Evolutionary conservation across 345 rosid species (phyloP).

Genomic region (Pelargonium nanum): DNA sequence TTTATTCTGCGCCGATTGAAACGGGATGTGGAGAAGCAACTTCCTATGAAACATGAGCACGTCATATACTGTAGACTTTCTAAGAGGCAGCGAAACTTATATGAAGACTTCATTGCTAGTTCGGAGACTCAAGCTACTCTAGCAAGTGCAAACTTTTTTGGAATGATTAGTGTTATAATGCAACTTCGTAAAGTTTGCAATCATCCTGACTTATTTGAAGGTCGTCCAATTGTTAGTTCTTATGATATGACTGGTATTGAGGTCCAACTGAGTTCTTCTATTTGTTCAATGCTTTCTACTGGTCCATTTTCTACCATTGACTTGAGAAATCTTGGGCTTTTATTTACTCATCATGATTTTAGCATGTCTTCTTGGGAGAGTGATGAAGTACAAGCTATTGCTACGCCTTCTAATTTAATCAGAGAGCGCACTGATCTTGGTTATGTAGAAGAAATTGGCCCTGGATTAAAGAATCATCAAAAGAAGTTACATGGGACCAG

Average conservation of each 20-base stretch:
- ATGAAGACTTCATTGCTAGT: conserved; percentile 98
- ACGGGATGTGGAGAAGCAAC: conserved; percentile 98
- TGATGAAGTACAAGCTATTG: conserved; percentile 62
- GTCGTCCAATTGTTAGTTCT: conserved; percentile 96
- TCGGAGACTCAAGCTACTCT: conserved; percentile 98
- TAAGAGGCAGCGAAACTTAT: conserved; percentile 93
- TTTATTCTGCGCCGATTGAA: conserved; percentile 90
- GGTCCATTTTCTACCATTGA: conserved; percentile 56
- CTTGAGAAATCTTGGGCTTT: conserved; percentile 57
- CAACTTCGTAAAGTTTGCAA: conserved; percentile 99
- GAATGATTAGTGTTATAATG: conserved; percentile 98
- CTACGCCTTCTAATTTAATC: conserved; percentile 62
- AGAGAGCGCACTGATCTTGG: conserved; percentile 34
- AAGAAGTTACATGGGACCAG: conserved; percentile 47
- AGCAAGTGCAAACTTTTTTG: conserved; percentile 87
- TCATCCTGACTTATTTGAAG: conserved; percentile 98
- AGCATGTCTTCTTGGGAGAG: conserved; percentile 85
- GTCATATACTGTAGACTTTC: conserved; percentile 90
- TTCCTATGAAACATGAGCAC: conserved; percentile 87
- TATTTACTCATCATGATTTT: conserved; percentile 74
- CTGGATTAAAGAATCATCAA: conserved; percentile 14
- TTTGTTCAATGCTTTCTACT: conserved; percentile 54
- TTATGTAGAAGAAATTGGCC: conserved; percentile 30
- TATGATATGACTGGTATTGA: conserved; percentile 83
- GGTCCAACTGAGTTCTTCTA: conserved; percentile 59